Base-by-base conservation (phyloP, 306 rosid genomes). In the Vigna angularis region DNA sequence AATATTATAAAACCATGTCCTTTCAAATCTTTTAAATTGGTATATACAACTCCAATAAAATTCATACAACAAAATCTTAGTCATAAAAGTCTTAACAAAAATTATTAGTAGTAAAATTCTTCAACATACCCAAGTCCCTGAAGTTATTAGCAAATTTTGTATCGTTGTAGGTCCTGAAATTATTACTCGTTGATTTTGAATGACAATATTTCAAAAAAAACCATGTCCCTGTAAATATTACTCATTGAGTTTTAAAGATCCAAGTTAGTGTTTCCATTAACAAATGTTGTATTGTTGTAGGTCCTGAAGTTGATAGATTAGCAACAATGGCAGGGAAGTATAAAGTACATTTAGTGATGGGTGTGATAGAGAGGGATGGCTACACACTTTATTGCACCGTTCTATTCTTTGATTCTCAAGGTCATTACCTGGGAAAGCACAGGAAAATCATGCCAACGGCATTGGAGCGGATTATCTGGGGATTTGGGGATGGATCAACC, bases 271-370 rank as follows among this genome's bases (percentile, higher is more conserved):
- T 15, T 78, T 80, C 68, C 28, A 17, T 28, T 57, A 13, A 51
- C 17, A 47, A 51, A 49, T 58, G 62, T 64, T 61, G 68, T 75
- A 66, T 22, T 62, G 44, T 12, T 79, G 86, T 47, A 94, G 98
- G 97, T 63, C 95, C 98, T 80, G 98, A 94, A 83, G 97, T 94
- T 51, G 95, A 92, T 77, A 87, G 88, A 63, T 85, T 94, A 88
- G 95, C 97, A 59, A 91, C 97, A 84, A 90, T 94, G 98, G 97
- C 97, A 2, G 97, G 92, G 64, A 94, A 90, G 86, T 92, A 89
- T 57, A 89, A 87, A 81, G 94, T 92, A 3, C 81, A 89, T 84
- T 59, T 94, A 81, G 98, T 94, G 53, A 90, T 94, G 85, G 98
- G 97, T 74, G 97, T 89, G 81, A 92, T 94, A 70, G 98, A 94